Conservation (phyloP, 768 basidiomycete species). For the Cytidiella melzeri region DNA sequence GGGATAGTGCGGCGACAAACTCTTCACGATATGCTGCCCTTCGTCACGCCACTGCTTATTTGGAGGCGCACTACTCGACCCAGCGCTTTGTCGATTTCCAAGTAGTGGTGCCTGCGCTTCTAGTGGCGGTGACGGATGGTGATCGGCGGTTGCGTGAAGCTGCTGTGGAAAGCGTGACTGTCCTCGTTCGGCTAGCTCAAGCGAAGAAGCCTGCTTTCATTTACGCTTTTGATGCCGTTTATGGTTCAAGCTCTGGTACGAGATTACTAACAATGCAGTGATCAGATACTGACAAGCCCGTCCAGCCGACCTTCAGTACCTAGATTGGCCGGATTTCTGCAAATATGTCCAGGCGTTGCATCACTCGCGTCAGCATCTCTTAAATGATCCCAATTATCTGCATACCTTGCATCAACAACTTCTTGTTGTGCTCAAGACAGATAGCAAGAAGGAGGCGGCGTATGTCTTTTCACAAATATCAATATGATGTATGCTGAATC, state of each 20-base stretch:
- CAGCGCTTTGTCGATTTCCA: conserved; percentile 69
- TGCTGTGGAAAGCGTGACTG: conserved; percentile 50
- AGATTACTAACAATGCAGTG: conserved; percentile 18
- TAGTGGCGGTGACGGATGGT: conserved; percentile 51
- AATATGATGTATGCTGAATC: neutral
- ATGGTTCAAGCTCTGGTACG: conserved; percentile 53
- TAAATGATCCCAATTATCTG: conserved; percentile 54
- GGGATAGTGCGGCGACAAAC: conserved; percentile 10
- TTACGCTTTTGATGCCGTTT: conserved; percentile 70
- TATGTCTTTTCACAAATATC: conserved; percentile 27
- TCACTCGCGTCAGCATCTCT: conserved; percentile 46
- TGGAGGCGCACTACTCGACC: conserved; percentile 60
- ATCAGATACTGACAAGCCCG: conserved; percentile 1
- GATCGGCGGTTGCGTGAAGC: conserved; percentile 39
- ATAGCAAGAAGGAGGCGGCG: conserved; percentile 50
- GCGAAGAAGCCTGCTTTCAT: conserved; percentile 43
- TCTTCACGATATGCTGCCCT: conserved; percentile 52
- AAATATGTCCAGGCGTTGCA: conserved; percentile 50
- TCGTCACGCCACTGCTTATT: conserved; percentile 71
- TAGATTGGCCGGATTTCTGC: conserved; percentile 58
- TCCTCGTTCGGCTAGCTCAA: conserved; percentile 35
- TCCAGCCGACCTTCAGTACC: conserved; percentile 52
- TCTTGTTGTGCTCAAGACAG: conserved; percentile 39
- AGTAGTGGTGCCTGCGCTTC: conserved; percentile 62
- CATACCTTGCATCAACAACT: conserved; percentile 55